Evolutionary conservation across 805 yeast genomes (phyloP).

Genomic region (Candida peoriensis): DNA sequence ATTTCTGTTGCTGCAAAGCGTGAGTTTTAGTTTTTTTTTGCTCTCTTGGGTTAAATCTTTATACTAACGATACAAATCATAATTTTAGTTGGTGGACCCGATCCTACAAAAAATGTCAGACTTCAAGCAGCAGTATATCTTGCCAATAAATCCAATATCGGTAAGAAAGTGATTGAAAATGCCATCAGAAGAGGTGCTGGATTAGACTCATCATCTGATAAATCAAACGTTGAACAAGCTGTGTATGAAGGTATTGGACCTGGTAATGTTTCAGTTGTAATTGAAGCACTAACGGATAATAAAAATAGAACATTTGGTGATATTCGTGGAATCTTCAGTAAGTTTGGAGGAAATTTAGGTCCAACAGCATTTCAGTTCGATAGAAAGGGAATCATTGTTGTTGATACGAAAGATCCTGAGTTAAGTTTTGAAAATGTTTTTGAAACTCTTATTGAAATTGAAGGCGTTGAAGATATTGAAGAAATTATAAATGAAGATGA

Average conservation of each 20-base stretch:
- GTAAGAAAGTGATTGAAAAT: slow-evolving; percentile 80
- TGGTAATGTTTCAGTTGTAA: slow-evolving; percentile 80
- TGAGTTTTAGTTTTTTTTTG: slow-evolving; percentile 9
- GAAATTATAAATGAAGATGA: slow-evolving; percentile 30
- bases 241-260: slow-evolving; percentile 90
- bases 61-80: slow-evolving; percentile 1
- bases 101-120: slow-evolving; percentile 53
- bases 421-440: slow-evolving; percentile 57
- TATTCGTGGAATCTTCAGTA: slow-evolving; percentile 70
- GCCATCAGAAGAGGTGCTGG: slow-evolving; percentile 87
- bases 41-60: neutral
- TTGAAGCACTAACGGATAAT: slow-evolving; percentile 87
- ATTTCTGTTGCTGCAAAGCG: slow-evolving; percentile 69
- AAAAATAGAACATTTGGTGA: slow-evolving; percentile 74
- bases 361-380: slow-evolving; percentile 79
- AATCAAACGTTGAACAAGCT: slow-evolving; percentile 45
- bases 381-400: slow-evolving; percentile 64
- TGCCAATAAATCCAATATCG: slow-evolving; percentile 71
- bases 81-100: slow-evolving; percentile 58
- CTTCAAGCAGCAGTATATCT: slow-evolving; percentile 70
- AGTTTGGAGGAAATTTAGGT: slow-evolving; percentile 62
- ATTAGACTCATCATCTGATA: slow-evolving; percentile 42
- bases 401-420: slow-evolving; percentile 33
- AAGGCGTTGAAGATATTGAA: slow-evolving; percentile 70
- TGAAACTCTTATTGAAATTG: slow-evolving; percentile 71